Evolutionary conservation across 345 rosid species (phyloP), one percentile per base, ranked within the genome.

Genomic region (Geranium brycei): DNA sequence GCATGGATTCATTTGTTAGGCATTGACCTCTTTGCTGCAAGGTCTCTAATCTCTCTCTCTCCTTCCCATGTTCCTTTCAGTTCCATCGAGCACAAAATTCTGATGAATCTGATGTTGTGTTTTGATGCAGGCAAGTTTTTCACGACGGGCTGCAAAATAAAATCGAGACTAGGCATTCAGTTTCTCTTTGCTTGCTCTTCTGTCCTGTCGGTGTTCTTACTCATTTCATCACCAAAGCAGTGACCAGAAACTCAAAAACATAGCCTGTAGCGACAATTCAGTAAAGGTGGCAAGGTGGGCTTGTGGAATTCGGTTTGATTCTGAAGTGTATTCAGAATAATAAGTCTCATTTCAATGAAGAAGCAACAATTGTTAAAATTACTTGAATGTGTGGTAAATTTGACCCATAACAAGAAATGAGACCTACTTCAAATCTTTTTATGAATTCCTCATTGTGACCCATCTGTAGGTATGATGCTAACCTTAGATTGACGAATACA

Each of bases 1-100:
- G 96, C 89, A 10, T 93, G 99, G 99, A 86, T 93, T 85, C 97
- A 89, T 79, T 82, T 87, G 59, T 75, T 93, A 63, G 83, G 80
- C 51, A 65, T 93, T 5, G 97, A 93, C 80, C 99, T 89, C 66
- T 93, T 83, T 31, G 96, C 99, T 12, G 99, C 99, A 56, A 85
- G 97, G 96, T 92, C 58, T 41, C 28, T 23, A n/a, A n/a, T n/a
- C 28, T 23, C 23, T 61, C 18, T 41, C 18, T 66, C 30, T 17
- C 56, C 14, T 8, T 51, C 18, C 0, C 41, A 3, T 3, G 41
- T 35, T 35, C 41, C 41, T 35, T 35, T 35, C 4, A 0, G 41
- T 35, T 35, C 41, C 5, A 35, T 35, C 61, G 7, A 18, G 32
- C 61, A 19, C 57, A 10, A 11, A 16, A 56, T 40, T 13, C 67